A percentile compares a stretch with the other conserved stretches of the same genome.
These are phyloP conservation scores for Arachis hypogaea DNA, from an alignment of 306 rosid genomes.

Conservation along the genomic window DNA sequence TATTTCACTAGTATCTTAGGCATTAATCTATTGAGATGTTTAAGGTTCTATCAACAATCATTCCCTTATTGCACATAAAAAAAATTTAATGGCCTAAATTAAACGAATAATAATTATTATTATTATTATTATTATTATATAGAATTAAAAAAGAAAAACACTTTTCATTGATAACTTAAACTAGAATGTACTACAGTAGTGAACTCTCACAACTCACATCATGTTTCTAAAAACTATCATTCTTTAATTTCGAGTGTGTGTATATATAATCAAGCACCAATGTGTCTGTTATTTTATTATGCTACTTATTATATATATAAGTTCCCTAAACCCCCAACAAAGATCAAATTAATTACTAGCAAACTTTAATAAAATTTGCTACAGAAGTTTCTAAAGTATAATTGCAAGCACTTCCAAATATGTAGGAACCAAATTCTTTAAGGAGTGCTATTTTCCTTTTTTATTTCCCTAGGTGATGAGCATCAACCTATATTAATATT, in stretches of 20 bases:
- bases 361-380: slow-evolving; percentile 45
- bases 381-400: slow-evolving; percentile 52
- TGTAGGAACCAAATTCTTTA: slow-evolving; percentile 63
- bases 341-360: slow-evolving; percentile 46
- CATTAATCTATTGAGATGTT: slow-evolving; percentile 49
- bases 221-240: slow-evolving; percentile 51
- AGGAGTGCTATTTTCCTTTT: slow-evolving; percentile 11
- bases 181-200: slow-evolving; percentile 32
- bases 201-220: slow-evolving; percentile 26
- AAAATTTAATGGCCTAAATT: slow-evolving; percentile 36
- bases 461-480: slow-evolving; percentile 26
- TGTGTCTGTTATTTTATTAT: slow-evolving; percentile 44
- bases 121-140: not conserved
- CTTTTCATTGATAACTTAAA: slow-evolving; percentile 58
- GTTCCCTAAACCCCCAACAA: slow-evolving; percentile 48
- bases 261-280: slow-evolving; percentile 44
- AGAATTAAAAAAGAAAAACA: slow-evolving; percentile 24
- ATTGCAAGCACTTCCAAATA: slow-evolving; percentile 73
- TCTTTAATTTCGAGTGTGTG: slow-evolving; percentile 33
- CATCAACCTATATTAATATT: slow-evolving; percentile 28
- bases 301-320: slow-evolving; percentile 34
- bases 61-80: slow-evolving; percentile 40
- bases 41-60: slow-evolving; percentile 50
- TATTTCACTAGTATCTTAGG: slow-evolving; percentile 42
- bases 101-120: not conserved